Conservation (phyloP, 2,329 filamentous ascomycete species). For the Fusarium sp. region DNA sequence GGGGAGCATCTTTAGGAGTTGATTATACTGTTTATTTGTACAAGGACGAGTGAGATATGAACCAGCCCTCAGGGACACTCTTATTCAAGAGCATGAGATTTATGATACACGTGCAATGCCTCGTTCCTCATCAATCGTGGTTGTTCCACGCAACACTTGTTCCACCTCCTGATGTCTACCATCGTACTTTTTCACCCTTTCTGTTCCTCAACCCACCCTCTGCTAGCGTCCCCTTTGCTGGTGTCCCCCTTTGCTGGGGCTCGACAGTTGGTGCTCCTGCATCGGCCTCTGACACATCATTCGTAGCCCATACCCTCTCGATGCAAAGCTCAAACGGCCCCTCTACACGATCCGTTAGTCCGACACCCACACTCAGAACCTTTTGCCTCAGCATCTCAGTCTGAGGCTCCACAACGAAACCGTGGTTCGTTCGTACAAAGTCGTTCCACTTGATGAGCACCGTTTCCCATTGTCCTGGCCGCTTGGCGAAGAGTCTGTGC, state of each 20-base stretch:
- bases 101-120: constrained; percentile 14
- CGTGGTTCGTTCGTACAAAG: constrained; percentile 95
- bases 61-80: neutral
- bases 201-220: constrained; percentile 51
- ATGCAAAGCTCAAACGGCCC: constrained; percentile 91
- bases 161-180: constrained; percentile 40
- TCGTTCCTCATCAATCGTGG: neutral
- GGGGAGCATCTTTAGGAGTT: constrained; percentile 5
- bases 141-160: neutral
- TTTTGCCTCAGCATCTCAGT: constrained; percentile 88
- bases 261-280: constrained; percentile 31
- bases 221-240: constrained; percentile 36
- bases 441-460: constrained; percentile 91
- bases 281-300: constrained; percentile 56
- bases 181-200: constrained; percentile 54
- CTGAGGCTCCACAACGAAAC: constrained; percentile 92
- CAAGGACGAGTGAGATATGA: constrained; percentile 2
- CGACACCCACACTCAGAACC: constrained; percentile 86
- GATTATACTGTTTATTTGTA: constrained; percentile 32
- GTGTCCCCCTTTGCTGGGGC: constrained; percentile 32
- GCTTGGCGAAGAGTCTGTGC: constrained; percentile 84
- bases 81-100: constrained; percentile 7
- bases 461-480: constrained; percentile 92
- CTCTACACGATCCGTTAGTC: constrained; percentile 87
- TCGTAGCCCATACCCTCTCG: constrained; percentile 91